Conservation (phyloP, 768 basidiomycete genomes). For the Kwoniella sp. region DNA sequence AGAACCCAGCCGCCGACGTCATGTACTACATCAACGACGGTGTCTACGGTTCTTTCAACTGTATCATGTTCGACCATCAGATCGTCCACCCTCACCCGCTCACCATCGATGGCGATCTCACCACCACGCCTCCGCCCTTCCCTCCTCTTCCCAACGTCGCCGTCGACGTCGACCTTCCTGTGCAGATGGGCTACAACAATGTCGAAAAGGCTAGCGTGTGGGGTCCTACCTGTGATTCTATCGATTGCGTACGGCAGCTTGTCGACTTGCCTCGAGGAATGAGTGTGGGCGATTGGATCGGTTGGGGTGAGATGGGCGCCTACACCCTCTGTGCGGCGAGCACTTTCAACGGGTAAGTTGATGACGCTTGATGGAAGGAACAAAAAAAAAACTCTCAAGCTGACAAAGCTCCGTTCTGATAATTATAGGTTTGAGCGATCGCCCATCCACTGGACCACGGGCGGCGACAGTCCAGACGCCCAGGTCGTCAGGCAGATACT, state of each 20-base stretch:
- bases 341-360: constrained; percentile 75
- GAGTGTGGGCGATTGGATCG: constrained; percentile 94
- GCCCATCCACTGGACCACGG: constrained; percentile 52
- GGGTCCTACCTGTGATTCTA: constrained; percentile 98
- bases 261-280: constrained; percentile 67
- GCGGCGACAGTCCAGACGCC: constrained; percentile 37
- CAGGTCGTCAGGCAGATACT: constrained; percentile 46
- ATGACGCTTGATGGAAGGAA: too few relatives aligned
- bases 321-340: constrained; percentile 98
- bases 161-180: constrained; percentile 54
- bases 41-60: constrained; percentile 74
- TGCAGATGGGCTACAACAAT: constrained; percentile 55
- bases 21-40: constrained; percentile 99
- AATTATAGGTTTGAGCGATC: constrained; percentile 37
- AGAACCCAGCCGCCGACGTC: constrained; percentile 60
- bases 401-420: constrained; percentile 2
- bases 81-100: constrained; percentile 73
- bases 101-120: constrained; percentile 52
- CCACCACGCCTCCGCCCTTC: constrained; percentile 39
- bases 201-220: constrained; percentile 68
- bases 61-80: constrained; percentile 95
- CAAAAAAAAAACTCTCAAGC: not conserved
- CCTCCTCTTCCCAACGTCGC: constrained; percentile 55
- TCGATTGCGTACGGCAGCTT: constrained; percentile 79
- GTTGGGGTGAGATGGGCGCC: constrained; percentile 97